Conservation (phyloP, 257 asterid genomes). For the Asclepias syriaca region DNA sequence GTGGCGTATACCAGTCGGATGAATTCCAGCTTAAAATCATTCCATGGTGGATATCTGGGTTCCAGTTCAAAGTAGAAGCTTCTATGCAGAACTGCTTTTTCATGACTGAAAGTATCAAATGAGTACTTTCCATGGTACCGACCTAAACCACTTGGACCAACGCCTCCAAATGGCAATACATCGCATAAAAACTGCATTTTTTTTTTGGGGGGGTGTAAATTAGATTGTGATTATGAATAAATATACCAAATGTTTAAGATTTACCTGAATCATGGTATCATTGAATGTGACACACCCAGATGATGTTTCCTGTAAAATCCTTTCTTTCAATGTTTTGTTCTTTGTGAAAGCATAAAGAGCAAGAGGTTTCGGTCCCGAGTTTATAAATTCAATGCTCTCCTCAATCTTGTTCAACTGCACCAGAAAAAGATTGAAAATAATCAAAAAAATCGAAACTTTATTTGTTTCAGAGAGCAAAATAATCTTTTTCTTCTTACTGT, state of each 20-base stretch:
- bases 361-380: constrained; percentile 65
- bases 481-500: constrained; percentile 44
- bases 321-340: constrained; percentile 45
- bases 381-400: constrained; percentile 78
- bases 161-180: constrained; percentile 78
- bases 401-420: constrained; percentile 66
- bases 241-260: background rate
- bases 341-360: constrained; percentile 79
- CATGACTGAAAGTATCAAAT: constrained; percentile 86
- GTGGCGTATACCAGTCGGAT: constrained; percentile 55
- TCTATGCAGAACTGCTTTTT: constrained; percentile 69
- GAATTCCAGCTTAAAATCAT: constrained; percentile 70
- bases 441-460: background rate
- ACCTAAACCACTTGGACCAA: constrained; percentile 79
- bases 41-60: constrained; percentile 94
- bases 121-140: constrained; percentile 91
- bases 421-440: background rate
- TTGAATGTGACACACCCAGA: constrained; percentile 82
- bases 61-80: constrained; percentile 59
- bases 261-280: constrained; percentile 71
- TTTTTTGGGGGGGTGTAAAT: background rate
- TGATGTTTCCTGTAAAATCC: constrained; percentile 66
- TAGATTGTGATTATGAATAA: background rate
- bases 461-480: background rate
- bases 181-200: constrained; percentile 63